Conservation (phyloP, 495 filamentous ascomycete genomes). For the Chaetomidium leptoderma region DNA sequence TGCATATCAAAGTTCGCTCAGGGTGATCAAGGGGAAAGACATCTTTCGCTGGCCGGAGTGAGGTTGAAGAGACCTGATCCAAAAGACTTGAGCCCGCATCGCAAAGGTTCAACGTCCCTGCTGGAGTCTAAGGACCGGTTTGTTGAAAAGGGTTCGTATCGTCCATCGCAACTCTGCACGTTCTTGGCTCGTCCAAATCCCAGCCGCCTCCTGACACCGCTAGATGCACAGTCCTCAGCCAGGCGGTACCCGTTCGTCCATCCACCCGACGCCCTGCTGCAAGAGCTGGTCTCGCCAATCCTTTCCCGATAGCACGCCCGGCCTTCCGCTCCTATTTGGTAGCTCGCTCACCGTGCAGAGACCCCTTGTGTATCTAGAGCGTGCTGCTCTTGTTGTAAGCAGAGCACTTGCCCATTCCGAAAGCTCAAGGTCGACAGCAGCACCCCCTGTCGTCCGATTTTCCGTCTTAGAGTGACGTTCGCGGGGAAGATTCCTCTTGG, state of each 20-base stretch:
- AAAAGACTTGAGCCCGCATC: not conserved
- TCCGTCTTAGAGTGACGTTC: not conserved
- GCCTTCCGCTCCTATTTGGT: constrained; percentile 12
- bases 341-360: constrained; percentile 4
- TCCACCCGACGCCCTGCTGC: constrained; percentile 11
- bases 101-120: not conserved
- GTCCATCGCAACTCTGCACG: constrained; percentile 16
- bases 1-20: constrained; percentile 10
- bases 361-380: not conserved
- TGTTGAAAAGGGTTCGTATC: constrained; percentile 23
- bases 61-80: constrained; percentile 8
- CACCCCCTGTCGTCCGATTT: not conserved
- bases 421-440: not conserved
- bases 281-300: constrained; percentile 15
- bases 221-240: constrained; percentile 21
- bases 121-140: constrained; percentile 10
- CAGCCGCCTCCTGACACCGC: constrained; percentile 20
- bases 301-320: not conserved
- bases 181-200: constrained; percentile 13
- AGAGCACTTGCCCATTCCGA: constrained; percentile 2
- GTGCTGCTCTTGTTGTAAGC: constrained; percentile 1
- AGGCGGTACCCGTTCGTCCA: constrained; percentile 6
- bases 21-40: constrained; percentile 1
- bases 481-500: too few species aligned
- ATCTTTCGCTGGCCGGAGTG: constrained; percentile 4